Conservation (phyloP, 2,329 filamentous ascomycete genomes). For the Clarireedia paspali region DNA sequence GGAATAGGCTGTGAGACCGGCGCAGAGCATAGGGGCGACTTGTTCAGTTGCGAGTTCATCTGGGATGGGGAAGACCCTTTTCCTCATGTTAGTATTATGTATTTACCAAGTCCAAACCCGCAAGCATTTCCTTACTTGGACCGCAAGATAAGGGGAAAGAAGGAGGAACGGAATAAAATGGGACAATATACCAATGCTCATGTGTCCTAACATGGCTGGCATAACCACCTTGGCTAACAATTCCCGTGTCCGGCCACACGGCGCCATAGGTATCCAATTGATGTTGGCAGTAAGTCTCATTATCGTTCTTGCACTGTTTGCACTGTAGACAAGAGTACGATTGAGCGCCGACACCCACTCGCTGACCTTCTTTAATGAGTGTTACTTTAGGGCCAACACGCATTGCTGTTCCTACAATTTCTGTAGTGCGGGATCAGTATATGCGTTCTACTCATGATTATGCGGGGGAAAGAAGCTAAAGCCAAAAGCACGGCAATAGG, state of each 20-base stretch:
- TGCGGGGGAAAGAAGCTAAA: background rate
- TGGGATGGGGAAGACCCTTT: conserved; percentile 56
- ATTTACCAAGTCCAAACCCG: background rate
- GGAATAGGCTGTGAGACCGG: conserved; percentile 72
- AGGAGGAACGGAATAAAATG: background rate
- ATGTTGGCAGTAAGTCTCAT: conserved; percentile 48
- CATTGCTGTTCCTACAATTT: conserved; percentile 63
- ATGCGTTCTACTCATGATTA: background rate
- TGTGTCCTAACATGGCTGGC: conserved; percentile 63
- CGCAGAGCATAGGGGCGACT: conserved; percentile 77
- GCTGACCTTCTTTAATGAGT: conserved; percentile 43
- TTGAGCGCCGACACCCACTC: conserved; percentile 49
- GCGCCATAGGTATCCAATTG: conserved; percentile 43
- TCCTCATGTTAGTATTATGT: background rate
- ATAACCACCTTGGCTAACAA: conserved; percentile 57
- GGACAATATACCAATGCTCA: conserved; percentile 53
- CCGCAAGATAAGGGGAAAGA: background rate
- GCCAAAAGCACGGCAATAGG: too few species aligned
- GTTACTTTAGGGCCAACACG: conserved; percentile 60
- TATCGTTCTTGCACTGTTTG: conserved; percentile 45
- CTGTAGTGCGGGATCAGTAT: conserved; percentile 26
- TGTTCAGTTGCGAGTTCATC: conserved; percentile 54
- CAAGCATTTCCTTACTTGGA: background rate
- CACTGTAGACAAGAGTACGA: conserved; percentile 46
- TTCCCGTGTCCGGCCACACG: conserved; percentile 49